phyloP scores from a whole-genome alignment of 2,329 filamentous ascomycete species.

The Pestalotiopsis sp. region DNA sequence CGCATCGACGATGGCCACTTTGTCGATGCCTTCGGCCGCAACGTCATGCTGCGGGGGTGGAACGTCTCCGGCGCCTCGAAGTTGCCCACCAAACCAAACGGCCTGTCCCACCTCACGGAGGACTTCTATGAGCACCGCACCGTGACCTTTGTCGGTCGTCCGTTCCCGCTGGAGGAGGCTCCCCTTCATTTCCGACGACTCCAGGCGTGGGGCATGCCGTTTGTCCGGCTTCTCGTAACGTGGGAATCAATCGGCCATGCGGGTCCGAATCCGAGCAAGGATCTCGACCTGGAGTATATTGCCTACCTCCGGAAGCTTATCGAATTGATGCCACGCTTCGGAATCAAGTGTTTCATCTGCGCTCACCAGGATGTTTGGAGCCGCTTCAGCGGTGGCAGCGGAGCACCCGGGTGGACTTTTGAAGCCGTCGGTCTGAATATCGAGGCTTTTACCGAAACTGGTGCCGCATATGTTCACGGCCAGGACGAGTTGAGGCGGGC shows the following conservation, averaged over 20 bases:
- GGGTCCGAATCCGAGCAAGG: constrained; percentile 32
- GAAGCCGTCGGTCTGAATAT: constrained; percentile 41
- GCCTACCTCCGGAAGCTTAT: constrained; percentile 38
- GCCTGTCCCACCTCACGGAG: constrained; percentile 40
- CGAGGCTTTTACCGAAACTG: constrained; percentile 32
- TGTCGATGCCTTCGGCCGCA: constrained; percentile 38
- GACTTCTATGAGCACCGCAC: constrained; percentile 42
- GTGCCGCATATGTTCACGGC: constrained; percentile 37
- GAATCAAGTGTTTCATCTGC: constrained; percentile 44
- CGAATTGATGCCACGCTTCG: constrained; percentile 38
- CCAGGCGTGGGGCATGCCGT: constrained; percentile 39
- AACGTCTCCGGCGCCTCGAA: constrained; percentile 45
- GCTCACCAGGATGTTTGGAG: constrained; percentile 47
- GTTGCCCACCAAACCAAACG: constrained; percentile 38
- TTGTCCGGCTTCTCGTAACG: constrained; percentile 43
- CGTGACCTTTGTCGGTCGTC: constrained; percentile 40
- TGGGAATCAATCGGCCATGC: constrained; percentile 42
- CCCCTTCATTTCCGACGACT: constrained; percentile 40
- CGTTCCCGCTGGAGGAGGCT: constrained; percentile 40
- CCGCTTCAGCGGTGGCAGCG: constrained; percentile 43
- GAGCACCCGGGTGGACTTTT: constrained; percentile 45
- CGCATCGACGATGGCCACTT: constrained; percentile 32
- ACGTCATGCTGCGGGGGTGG: constrained; percentile 41
- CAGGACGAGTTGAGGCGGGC: constrained; percentile 34
- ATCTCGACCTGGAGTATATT: constrained; percentile 42